Evolutionary conservation across 2,329 filamentous ascomycete species (phyloP).

Genomic region (Graphilbum sp.): DNA sequence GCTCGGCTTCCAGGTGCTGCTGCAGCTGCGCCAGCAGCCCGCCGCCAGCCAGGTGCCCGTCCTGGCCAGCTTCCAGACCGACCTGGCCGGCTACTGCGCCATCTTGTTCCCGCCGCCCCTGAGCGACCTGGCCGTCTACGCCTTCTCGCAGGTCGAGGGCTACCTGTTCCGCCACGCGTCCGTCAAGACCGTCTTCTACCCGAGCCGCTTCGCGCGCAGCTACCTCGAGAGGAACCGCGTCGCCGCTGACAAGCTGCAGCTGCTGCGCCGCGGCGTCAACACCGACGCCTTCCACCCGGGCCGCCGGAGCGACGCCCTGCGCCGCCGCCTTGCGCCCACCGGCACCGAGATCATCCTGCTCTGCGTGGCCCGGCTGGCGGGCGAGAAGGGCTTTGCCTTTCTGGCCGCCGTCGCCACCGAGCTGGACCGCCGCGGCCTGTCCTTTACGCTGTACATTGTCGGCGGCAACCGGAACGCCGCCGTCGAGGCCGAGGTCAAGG

Average conservation of each 20-base stretch:
- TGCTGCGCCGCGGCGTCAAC: conserved; percentile 49
- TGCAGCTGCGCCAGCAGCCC: conserved; percentile 48
- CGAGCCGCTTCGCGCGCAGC: conserved; percentile 42
- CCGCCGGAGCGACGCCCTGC: conserved; percentile 32
- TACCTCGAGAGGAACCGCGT: conserved; percentile 44
- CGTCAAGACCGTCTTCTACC: conserved; percentile 53
- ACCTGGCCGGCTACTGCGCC: conserved; percentile 50
- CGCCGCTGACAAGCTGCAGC: conserved; percentile 37
- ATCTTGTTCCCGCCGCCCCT: conserved; percentile 52
- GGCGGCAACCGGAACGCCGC: conserved; percentile 49
- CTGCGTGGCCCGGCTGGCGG: conserved; percentile 49
- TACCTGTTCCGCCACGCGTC: conserved; percentile 46
- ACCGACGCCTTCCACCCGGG: conserved; percentile 42
- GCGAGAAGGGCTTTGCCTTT: conserved; percentile 57
- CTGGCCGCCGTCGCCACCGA: conserved; percentile 37
- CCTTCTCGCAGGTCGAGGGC: conserved; percentile 47
- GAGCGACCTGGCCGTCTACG: conserved; percentile 41
- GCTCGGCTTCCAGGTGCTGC: conserved; percentile 52
- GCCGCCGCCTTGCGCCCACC: conserved; percentile 38
- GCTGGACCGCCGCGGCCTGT: conserved; percentile 36
- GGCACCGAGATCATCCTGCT: conserved; percentile 45
- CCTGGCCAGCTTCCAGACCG: conserved; percentile 57
- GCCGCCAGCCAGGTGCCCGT: conserved; percentile 37
- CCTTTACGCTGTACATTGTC: conserved; percentile 50
- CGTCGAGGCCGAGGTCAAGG: conserved; percentile 44